These are phyloP conservation scores for Trichoderma semiorbis DNA, from an alignment of 2,329 filamentous ascomycete species.

Conservation along the genomic window DNA sequence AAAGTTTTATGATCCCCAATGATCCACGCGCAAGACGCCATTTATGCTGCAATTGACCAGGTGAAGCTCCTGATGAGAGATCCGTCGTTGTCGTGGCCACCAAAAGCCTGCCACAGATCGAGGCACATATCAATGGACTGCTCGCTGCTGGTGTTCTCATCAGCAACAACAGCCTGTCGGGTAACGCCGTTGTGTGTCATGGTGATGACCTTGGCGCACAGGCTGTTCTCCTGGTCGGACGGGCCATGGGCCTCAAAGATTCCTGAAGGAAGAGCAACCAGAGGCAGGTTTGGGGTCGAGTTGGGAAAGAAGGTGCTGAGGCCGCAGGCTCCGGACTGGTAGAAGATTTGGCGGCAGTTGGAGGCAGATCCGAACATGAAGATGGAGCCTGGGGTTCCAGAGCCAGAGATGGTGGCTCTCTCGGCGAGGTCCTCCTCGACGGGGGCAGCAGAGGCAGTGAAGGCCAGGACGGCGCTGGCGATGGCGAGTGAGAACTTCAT, in stretches of 20 bases:
- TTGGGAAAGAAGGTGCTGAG: constrained; percentile 20
- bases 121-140: constrained; percentile 20
- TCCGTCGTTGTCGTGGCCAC: constrained; percentile 15
- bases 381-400: constrained; percentile 17
- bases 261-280: constrained; percentile 13
- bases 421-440: not conserved
- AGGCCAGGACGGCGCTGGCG: not conserved
- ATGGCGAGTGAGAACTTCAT: constrained; percentile 16
- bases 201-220: constrained; percentile 20
- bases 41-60: constrained; percentile 16
- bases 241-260: constrained; percentile 10
- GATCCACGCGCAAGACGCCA: not conserved
- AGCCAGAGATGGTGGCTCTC: constrained; percentile 5
- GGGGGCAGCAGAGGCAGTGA: constrained; percentile 15
- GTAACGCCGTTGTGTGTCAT: constrained; percentile 19
- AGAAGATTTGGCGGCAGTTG: constrained; percentile 14
- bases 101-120: constrained; percentile 18
- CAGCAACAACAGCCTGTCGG: constrained; percentile 15
- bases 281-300: constrained; percentile 13
- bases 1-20: not conserved
- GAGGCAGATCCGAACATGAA: constrained; percentile 17
- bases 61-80: constrained; percentile 15
- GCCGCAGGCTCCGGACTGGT: constrained; percentile 18
- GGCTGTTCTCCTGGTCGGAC: constrained; percentile 15
- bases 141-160: constrained; percentile 17